phyloP scores from a whole-genome alignment of 2,329 filamentous ascomycete species.

The Sclerotinia sclerotiorum region DNA sequence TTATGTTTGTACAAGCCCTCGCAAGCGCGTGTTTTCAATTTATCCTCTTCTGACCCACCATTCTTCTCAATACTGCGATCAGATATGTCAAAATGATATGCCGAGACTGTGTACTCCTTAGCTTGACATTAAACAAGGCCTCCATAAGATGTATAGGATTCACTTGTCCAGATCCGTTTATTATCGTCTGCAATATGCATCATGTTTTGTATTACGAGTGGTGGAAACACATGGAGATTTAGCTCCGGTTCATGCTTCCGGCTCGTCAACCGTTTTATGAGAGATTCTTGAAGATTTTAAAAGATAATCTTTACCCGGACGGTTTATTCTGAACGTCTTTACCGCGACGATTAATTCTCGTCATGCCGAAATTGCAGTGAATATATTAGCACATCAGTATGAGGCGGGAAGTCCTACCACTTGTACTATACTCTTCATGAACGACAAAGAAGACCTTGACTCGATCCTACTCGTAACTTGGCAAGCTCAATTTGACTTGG shows the following conservation, averaged over 20 bases:
- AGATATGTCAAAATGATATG: neutral
- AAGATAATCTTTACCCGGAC: neutral
- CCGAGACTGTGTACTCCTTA: neutral
- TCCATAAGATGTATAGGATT: neutral
- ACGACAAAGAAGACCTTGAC: neutral
- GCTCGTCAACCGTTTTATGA: no score
- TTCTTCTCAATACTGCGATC: neutral
- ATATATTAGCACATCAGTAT: neutral
- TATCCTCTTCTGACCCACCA: neutral
- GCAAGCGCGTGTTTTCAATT: slow-evolving; percentile 4
- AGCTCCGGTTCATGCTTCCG: no score
- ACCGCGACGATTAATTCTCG: neutral
- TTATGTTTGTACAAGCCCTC: neutral
- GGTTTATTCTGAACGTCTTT: neutral
- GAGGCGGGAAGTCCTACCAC: neutral
- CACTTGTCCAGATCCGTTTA: neutral
- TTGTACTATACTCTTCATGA: neutral
- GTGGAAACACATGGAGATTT: neutral
- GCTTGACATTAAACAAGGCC: neutral
- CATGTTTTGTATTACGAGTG: no score
- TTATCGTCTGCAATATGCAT: neutral
- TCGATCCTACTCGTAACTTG: neutral
- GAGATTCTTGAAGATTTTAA: no score
- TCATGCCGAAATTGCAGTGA: neutral
- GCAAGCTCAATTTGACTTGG: neutral